A percentile compares a stretch with the other conserved stretches of the same genome.
These are phyloP conservation scores for Inga laurina DNA, from an alignment of 306 rosid species.

Conservation along the genomic window DNA sequence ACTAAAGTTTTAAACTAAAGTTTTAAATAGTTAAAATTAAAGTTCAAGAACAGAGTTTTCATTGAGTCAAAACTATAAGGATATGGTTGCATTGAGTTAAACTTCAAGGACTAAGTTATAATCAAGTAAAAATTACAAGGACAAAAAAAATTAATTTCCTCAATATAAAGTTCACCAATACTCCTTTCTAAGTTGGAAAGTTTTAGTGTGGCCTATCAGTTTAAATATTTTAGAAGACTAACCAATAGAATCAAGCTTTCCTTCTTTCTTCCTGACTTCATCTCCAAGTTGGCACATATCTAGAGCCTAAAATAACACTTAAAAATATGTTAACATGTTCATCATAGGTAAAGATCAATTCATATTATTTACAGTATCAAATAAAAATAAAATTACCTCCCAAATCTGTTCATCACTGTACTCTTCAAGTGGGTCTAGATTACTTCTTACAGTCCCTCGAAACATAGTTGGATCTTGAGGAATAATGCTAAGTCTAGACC, in stretches of 20 bases:
- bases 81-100: no score
- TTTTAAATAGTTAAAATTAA: no score
- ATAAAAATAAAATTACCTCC: slow-evolving; percentile 60
- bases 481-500: slow-evolving; percentile 76
- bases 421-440: slow-evolving; percentile 87
- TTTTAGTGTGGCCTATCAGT: not conserved
- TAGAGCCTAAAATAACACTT: slow-evolving; percentile 51
- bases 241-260: slow-evolving; percentile 75
- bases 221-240: slow-evolving; percentile 23
- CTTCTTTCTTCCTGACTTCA: slow-evolving; percentile 80
- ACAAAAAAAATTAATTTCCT: not conserved
- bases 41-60: no score
- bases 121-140: no score
- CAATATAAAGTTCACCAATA: not conserved
- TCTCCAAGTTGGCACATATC: slow-evolving; percentile 93
- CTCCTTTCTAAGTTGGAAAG: not conserved
- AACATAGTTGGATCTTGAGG: slow-evolving; percentile 99
- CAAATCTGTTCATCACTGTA: slow-evolving; percentile 77
- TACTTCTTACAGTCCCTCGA: slow-evolving; percentile 84
- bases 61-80: no score
- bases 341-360: slow-evolving; percentile 9
- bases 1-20: no score
- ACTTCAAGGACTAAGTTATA: no score
- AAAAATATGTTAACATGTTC: not conserved
- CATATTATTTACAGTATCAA: slow-evolving; percentile 15